Evolutionary conservation across 2,329 filamentous ascomycete genomes (phyloP).

Genomic region (Trichoderma guizhouense): DNA sequence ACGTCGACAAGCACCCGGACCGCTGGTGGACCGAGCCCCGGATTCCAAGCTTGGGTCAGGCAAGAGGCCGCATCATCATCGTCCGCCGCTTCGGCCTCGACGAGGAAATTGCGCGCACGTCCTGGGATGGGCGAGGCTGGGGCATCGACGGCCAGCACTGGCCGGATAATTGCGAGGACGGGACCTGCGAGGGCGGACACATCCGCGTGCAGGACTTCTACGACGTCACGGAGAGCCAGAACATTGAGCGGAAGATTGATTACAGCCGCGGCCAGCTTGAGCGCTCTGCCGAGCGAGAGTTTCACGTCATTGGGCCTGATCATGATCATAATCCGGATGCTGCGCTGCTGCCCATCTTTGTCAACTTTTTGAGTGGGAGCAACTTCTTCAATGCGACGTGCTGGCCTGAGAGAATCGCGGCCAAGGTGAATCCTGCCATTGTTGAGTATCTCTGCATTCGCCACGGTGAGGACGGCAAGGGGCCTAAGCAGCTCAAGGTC

Average conservation of each 20-base stretch:
- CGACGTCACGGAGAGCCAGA: slow-evolving; percentile 71
- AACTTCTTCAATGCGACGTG: slow-evolving; percentile 92
- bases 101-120: slow-evolving; percentile 45
- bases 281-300: slow-evolving; percentile 57
- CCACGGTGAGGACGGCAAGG: slow-evolving; percentile 52
- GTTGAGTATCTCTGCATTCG: slow-evolving; percentile 59
- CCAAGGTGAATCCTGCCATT: slow-evolving; percentile 77
- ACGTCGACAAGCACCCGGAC: slow-evolving; percentile 53
- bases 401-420: slow-evolving; percentile 91
- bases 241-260: slow-evolving; percentile 77
- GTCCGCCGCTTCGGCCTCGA: slow-evolving; percentile 74
- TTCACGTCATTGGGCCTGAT: slow-evolving; percentile 40
- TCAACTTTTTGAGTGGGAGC: slow-evolving; percentile 88
- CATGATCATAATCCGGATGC: slow-evolving; percentile 24
- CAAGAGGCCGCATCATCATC: slow-evolving; percentile 77
- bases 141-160: slow-evolving; percentile 64
- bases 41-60: slow-evolving; percentile 75
- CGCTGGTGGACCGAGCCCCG: slow-evolving; percentile 77
- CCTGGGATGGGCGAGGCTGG: slow-evolving; percentile 51
- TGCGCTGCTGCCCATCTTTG: slow-evolving; percentile 62
- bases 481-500: slow-evolving; percentile 48
- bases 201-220: slow-evolving; percentile 94
- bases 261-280: slow-evolving; percentile 73
- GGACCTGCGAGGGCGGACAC: slow-evolving; percentile 63
- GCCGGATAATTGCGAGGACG: slow-evolving; percentile 86